Evolutionary conservation across 768 basidiomycete genomes (phyloP).

Genomic region (Naganishia vishniacii): DNA sequence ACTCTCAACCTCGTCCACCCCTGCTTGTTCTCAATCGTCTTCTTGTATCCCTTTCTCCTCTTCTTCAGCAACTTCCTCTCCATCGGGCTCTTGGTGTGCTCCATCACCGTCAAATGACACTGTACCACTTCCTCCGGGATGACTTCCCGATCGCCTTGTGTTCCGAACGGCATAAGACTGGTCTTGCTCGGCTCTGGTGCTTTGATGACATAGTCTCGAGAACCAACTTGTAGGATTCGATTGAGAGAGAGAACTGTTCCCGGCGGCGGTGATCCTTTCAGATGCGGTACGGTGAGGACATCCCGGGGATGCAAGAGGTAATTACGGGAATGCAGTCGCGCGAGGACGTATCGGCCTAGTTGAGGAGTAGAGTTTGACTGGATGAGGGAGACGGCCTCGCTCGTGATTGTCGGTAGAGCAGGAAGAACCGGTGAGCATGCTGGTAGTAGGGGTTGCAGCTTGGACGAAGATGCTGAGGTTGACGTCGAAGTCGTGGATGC

Average conservation of each 20-base stretch:
- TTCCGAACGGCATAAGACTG: not conserved
- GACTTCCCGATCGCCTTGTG: conserved; percentile 44
- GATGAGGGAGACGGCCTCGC: conserved; percentile 68
- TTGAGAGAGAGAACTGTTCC: conserved; percentile 78
- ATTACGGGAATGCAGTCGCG: conserved; percentile 75
- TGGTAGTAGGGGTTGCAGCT: conserved; percentile 24
- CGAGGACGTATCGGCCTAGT: conserved; percentile 70
- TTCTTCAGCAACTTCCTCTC: conserved; percentile 93
- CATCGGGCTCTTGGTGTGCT: conserved; percentile 93
- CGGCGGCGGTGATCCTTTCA: conserved; percentile 66
- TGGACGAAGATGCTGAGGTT: conserved; percentile 7
- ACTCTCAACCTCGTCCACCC: conserved; percentile 91
- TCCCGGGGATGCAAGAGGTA: conserved; percentile 87
- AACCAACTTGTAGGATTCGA: conserved; percentile 88
- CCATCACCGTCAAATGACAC: conserved; percentile 85
- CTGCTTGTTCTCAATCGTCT: conserved; percentile 87
- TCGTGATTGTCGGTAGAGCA: conserved; percentile 38
- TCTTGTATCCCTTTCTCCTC: conserved; percentile 94
- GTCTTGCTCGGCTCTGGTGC: conserved; percentile 30
- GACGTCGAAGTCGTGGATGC: conserved; percentile 14
- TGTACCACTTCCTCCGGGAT: conserved; percentile 64
- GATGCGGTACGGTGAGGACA: conserved; percentile 83
- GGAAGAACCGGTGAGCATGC: conserved; percentile 33
- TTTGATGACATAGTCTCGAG: conserved; percentile 86
- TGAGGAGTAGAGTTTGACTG: conserved; percentile 71